Conservation (phyloP, 2,329 filamentous ascomycete species). For the Tolypocladium ophioglossoides region DNA sequence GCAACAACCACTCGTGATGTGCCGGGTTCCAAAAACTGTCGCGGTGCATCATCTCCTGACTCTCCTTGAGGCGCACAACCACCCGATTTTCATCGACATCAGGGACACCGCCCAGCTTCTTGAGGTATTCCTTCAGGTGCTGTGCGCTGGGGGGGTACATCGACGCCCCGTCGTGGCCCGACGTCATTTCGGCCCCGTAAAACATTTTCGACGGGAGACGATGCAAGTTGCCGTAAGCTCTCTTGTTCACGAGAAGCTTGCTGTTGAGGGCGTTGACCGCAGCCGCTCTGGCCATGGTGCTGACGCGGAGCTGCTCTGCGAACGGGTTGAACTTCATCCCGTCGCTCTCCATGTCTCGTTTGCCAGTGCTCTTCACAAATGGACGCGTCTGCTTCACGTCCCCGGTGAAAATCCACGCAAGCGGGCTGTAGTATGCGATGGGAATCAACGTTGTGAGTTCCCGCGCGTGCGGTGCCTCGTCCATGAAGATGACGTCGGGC, state of each 20-base stretch:
- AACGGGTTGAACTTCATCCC: conserved; percentile 19
- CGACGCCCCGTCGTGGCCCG: conserved; percentile 11
- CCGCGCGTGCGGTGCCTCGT: conserved; percentile 46
- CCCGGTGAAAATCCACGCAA: conserved; percentile 34
- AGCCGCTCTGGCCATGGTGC: conserved; percentile 28
- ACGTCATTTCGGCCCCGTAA: conserved; percentile 27
- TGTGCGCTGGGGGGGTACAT: conserved; percentile 16
- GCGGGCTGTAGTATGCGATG: conserved; percentile 29
- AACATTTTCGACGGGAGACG: conserved; percentile 30
- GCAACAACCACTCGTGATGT: conserved; percentile 27
- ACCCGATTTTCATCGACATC: conserved; percentile 23
- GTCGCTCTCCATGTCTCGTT: conserved; percentile 5
- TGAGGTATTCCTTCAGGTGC: conserved; percentile 19
- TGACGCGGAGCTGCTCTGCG: conserved; percentile 20
- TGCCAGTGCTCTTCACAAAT: conserved; percentile 22
- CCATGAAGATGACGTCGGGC: conserved; percentile 77
- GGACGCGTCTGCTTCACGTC: conserved; percentile 34
- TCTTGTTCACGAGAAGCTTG: conserved; percentile 25
- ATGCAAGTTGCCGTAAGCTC: conserved; percentile 27
- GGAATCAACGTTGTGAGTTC: conserved; percentile 35
- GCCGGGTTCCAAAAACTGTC: conserved; percentile 29
- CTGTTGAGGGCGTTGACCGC: conserved; percentile 19
- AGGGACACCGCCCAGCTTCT: conserved; percentile 10
- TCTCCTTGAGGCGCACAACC: conserved; percentile 18
- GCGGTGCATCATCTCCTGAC: conserved; percentile 14